Evolutionary conservation across 1,139 yeast species (phyloP), one percentile per base, ranked within the genome.

Genomic region (Chernovozyma sophiae-reginae): DNA sequence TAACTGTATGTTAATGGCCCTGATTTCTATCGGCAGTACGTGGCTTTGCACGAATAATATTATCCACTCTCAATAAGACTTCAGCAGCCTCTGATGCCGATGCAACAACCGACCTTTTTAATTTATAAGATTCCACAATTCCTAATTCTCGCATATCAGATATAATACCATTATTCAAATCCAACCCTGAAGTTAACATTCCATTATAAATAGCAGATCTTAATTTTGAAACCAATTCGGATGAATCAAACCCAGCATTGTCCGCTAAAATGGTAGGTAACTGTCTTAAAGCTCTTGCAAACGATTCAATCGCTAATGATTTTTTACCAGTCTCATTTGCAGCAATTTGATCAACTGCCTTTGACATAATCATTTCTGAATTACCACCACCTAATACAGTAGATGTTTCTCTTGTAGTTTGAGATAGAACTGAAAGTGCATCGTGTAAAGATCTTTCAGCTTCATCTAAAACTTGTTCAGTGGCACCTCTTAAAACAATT

Each of bases 331-430:
- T 83, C 49, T 84, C 92, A 55, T 86, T 89, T 52, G 94, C 95
- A 19, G 97, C 97, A 34, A 83, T 86, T 46, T 86, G 89, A 50
- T 94, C 98, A 26, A 92, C 97, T 5, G 98, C 97, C 62, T 86
- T 87, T 11, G 97, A 85, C 98, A 92, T 92, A 51, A 87, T 73
- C 96, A 92, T 90, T 64, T 92, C 99, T 4, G 97, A 81, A 58
- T 97, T 90, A 20, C 99, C 99, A 47, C 97, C 99, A 40, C 99
- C 99, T 34, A 92, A 74, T 27, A 94, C 94, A 2, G 97, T 89
- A 59, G 90, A 80, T n/a, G 97, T 86, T 54, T 89, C 96, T 49
- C 73, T 80, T 1, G 97, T 92, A 13, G 98, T 92, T 65, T 94
- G 98, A 1, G 97, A 87, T 41, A 92, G 73, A 12, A 92, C 98